phyloP scores from a whole-genome alignment of 1,284 basidiomycete species.

The Pascua guehoae region DNA sequence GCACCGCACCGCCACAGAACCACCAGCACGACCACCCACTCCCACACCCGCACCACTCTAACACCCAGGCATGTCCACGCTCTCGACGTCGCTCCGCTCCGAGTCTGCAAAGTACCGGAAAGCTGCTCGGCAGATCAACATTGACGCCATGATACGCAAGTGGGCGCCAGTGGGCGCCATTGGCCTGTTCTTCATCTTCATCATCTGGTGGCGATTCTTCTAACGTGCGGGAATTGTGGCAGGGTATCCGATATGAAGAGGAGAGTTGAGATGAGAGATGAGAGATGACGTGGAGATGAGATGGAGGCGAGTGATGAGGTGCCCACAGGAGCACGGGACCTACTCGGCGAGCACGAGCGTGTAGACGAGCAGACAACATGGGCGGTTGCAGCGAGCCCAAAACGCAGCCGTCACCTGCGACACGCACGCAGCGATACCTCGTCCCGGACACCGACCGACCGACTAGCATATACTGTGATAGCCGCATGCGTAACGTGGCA shows the following conservation, averaged over 20 bases:
- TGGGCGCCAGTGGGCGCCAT: slow-evolving; percentile 88
- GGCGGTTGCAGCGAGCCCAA: too few species aligned
- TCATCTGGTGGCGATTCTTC: slow-evolving; percentile 88
- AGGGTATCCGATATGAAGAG: slow-evolving; percentile 1
- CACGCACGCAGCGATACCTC: too few species aligned
- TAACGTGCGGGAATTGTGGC: background rate
- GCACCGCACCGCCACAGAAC: too few species aligned
- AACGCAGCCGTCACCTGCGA: too few species aligned
- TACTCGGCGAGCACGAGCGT: background rate
- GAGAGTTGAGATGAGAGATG: background rate
- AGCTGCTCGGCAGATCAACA: slow-evolving; percentile 89
- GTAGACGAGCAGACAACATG: too few species aligned
- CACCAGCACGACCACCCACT: too few species aligned
- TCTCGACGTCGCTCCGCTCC: slow-evolving; percentile 93
- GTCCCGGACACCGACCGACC: too few species aligned
- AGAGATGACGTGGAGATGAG: background rate
- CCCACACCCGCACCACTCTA: background rate
- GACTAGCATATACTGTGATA: too few species aligned
- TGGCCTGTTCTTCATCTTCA: slow-evolving; percentile 72
- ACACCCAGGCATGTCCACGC: slow-evolving; percentile 84
- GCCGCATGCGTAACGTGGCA: too few species aligned
- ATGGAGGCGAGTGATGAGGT: background rate
- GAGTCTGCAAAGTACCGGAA: slow-evolving; percentile 98
- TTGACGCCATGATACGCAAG: slow-evolving; percentile 88
- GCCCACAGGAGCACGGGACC: background rate